phyloP scores from a whole-genome alignment of 306 rosid genomes.

The Albizia julibrissin region DNA sequence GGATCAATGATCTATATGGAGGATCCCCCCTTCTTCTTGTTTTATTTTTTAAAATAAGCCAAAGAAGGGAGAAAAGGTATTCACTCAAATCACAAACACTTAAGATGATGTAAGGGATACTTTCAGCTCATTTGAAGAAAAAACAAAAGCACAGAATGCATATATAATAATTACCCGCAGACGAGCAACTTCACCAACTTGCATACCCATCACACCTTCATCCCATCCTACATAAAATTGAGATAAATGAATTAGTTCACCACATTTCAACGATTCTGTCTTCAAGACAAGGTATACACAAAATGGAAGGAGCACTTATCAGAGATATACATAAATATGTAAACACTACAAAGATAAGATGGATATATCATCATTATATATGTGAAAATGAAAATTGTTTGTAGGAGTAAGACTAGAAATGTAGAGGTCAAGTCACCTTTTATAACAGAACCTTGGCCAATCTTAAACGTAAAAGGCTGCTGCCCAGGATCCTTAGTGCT shows the following conservation, averaged over 20 bases:
- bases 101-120: not conserved
- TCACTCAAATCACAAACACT: not conserved
- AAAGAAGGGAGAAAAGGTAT: not conserved
- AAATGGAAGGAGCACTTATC: not conserved
- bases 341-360: not conserved
- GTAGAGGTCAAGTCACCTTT: slow-evolving; percentile 50
- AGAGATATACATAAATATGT: not conserved
- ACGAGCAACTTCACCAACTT: slow-evolving; percentile 94
- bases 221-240: slow-evolving; percentile 74
- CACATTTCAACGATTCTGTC: not conserved
- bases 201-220: slow-evolving; percentile 94
- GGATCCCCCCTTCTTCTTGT: not conserved
- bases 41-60: not conserved
- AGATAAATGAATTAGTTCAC: not conserved
- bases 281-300: not conserved
- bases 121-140: not conserved
- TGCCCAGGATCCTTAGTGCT: slow-evolving; percentile 98
- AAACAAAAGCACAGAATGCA: not conserved
- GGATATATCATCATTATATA: not conserved
- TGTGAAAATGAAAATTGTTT: not conserved
- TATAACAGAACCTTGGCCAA: slow-evolving; percentile 87
- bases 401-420: not conserved
- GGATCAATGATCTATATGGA: not conserved
- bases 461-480: slow-evolving; percentile 73
- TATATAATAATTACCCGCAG: slow-evolving; percentile 67